These are phyloP conservation scores for Triticum aestivum DNA, from an alignment of 176 grass and related monocot species.

Conservation along the genomic window DNA sequence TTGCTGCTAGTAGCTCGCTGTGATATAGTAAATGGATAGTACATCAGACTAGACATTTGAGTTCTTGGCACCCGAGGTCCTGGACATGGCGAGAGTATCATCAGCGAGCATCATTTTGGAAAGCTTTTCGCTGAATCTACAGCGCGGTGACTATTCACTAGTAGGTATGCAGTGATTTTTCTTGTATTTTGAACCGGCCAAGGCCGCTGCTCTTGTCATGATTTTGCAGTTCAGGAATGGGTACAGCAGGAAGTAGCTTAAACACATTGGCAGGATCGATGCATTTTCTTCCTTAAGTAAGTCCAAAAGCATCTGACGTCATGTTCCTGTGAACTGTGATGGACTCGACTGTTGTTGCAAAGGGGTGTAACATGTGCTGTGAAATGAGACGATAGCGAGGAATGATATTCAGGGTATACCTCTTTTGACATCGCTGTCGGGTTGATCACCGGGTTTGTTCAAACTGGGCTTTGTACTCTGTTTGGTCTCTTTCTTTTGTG, in stretches of 20 bases:
- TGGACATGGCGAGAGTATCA: slow-evolving; percentile 4
- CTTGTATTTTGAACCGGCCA: slow-evolving; percentile 13
- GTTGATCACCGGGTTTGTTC: background rate
- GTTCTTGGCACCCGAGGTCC: background rate
- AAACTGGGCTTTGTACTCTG: too few relatives aligned
- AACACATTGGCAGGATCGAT: background rate
- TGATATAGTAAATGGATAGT: slow-evolving; percentile 8
- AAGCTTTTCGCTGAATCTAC: background rate
- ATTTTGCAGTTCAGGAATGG: slow-evolving; percentile 4
- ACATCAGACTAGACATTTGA: background rate
- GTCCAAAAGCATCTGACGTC: background rate
- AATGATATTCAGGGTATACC: background rate
- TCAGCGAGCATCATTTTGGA: background rate
- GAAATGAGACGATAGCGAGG: background rate
- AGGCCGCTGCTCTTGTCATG: background rate
- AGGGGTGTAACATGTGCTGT: background rate
- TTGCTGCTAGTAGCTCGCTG: background rate
- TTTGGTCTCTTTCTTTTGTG: too few relatives aligned
- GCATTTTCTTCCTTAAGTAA: background rate
- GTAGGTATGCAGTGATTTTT: background rate
- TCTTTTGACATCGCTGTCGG: background rate
- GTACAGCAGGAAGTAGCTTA: slow-evolving; percentile 8
- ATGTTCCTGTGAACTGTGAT: background rate
- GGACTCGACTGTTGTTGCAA: background rate
- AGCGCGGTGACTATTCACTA: background rate